phyloP scores from a whole-genome alignment of 1,284 basidiomycete genomes.

The Fomitopsis pinicola region DNA sequence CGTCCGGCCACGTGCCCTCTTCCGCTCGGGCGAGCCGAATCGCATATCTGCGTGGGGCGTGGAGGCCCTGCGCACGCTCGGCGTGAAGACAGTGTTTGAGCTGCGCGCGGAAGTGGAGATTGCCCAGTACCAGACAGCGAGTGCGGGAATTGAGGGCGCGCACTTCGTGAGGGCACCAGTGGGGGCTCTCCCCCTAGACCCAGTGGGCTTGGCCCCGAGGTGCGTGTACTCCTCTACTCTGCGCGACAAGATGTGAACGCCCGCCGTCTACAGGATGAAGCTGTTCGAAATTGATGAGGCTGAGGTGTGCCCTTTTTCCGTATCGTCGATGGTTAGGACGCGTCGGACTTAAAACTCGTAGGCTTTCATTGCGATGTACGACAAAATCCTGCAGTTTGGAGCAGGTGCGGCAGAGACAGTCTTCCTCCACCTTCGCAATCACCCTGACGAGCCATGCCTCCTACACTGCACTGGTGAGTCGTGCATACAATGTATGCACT shows the following conservation, averaged over 20 bases:
- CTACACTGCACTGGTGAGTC: no score
- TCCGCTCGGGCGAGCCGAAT: constrained; percentile 37
- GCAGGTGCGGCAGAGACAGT: constrained; percentile 30
- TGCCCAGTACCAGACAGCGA: constrained; percentile 26
- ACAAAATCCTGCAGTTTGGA: constrained; percentile 29
- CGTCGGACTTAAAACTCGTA: constrained; percentile 9
- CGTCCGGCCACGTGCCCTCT: constrained; percentile 31
- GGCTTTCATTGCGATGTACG: constrained; percentile 33
- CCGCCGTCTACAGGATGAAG: constrained; percentile 16
- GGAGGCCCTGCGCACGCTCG: constrained; percentile 31
- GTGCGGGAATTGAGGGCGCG: constrained; percentile 28
- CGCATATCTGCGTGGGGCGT: constrained; percentile 34
- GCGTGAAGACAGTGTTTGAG: constrained; percentile 37
- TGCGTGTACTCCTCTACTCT: not conserved
- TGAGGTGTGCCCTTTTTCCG: constrained; percentile 14
- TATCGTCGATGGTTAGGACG: not conserved
- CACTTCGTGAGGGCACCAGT: constrained; percentile 28
- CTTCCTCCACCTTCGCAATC: constrained; percentile 34
- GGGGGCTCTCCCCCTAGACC: constrained; percentile 26
- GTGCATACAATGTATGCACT: no score
- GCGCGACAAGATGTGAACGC: no score
- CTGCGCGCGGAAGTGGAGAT: constrained; percentile 36
- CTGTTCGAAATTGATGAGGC: constrained; percentile 27
- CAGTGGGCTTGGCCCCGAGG: constrained; percentile 25
- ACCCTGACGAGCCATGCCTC: constrained; percentile 34